A percentile compares a stretch with the other conserved stretches of the same genome.
phyloP scores from a whole-genome alignment of 148 eudicot genomes.

The Fallopia convolvulus region DNA sequence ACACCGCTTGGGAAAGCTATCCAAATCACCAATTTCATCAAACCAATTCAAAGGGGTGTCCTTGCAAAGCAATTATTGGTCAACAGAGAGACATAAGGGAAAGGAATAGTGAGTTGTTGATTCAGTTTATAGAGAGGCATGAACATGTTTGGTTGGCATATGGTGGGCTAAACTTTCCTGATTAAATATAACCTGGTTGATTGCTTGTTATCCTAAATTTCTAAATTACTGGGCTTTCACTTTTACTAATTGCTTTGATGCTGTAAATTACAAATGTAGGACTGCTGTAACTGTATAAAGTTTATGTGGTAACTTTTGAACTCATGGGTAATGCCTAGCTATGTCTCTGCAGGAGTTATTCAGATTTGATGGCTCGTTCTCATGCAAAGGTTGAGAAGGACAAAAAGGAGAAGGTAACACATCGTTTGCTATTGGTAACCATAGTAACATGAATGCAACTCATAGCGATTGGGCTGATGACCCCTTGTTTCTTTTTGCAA shows the following conservation, averaged over 20 bases:
- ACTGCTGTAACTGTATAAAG: background rate
- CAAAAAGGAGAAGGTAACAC: slow-evolving; percentile 52
- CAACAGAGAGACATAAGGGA: background rate
- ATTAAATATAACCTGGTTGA: background rate
- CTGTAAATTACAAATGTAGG: background rate
- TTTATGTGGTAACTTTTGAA: background rate
- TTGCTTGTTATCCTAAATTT: background rate
- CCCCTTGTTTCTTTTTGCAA: background rate
- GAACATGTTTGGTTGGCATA: background rate
- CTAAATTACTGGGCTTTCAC: background rate
- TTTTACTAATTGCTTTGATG: background rate
- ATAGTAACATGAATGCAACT: slow-evolving; percentile 1
- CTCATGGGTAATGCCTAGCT: background rate
- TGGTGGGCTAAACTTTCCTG: background rate
- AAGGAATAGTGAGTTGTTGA: background rate
- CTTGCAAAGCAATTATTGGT: background rate
- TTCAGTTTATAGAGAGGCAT: background rate
- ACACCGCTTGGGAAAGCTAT: background rate
- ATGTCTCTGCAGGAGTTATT: slow-evolving; percentile 51
- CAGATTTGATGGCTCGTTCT: slow-evolving; percentile 67
- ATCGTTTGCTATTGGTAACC: background rate
- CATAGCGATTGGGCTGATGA: slow-evolving; percentile 2
- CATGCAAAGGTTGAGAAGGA: slow-evolving; percentile 67
- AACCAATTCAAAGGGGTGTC: background rate
- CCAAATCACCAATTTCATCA: background rate